A percentile compares a stretch with the other conserved stretches of the same genome.
Evolutionary conservation across 1,284 basidiomycete species (phyloP).

Genomic region (Anthracocystis setariae): DNA sequence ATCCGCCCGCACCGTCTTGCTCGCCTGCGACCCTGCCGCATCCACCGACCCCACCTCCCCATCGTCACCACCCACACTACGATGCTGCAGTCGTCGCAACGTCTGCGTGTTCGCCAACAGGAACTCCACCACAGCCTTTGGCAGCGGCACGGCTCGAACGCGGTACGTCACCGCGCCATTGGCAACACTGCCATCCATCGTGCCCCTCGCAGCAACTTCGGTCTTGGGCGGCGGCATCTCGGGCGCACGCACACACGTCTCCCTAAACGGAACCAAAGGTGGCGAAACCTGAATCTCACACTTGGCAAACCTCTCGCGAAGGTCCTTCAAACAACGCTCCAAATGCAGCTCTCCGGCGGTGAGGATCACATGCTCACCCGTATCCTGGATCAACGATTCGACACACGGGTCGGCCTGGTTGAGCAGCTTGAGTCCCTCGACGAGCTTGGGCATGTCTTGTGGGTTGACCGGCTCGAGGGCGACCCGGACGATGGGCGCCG

Average conservation of each 20-base stretch:
- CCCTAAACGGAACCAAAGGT: conserved; percentile 96
- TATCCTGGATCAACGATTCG: conserved; percentile 94
- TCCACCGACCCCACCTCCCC: conserved; percentile 23
- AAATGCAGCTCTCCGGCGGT: conserved; percentile 96
- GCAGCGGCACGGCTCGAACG: conserved; percentile 83
- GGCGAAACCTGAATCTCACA: conserved; percentile 92
- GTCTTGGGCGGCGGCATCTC: conserved; percentile 91
- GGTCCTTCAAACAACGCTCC: conserved; percentile 94
- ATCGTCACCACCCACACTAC: conserved; percentile 47
- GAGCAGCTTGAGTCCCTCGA: conserved; percentile 86
- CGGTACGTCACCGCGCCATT: conserved; percentile 83
- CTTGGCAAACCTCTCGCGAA: conserved; percentile 91
- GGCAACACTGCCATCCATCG: conserved; percentile 77
- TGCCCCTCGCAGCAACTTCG: conserved; percentile 78
- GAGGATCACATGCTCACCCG: conserved; percentile 96
- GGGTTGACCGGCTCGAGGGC: conserved; percentile 89
- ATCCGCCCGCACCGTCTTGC: conserved; percentile 66
- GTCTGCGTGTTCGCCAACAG: conserved; percentile 77
- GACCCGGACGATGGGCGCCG: conserved; percentile 90
- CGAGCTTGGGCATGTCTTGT: conserved; percentile 87
- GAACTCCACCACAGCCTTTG: conserved; percentile 76
- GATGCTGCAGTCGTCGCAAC: conserved; percentile 62
- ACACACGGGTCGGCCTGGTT: conserved; percentile 97
- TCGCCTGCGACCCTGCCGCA: conserved; percentile 32
- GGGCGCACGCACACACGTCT: conserved; percentile 78